Conservation (phyloP, 441 rosid species). For the Viola pubescens region DNA sequence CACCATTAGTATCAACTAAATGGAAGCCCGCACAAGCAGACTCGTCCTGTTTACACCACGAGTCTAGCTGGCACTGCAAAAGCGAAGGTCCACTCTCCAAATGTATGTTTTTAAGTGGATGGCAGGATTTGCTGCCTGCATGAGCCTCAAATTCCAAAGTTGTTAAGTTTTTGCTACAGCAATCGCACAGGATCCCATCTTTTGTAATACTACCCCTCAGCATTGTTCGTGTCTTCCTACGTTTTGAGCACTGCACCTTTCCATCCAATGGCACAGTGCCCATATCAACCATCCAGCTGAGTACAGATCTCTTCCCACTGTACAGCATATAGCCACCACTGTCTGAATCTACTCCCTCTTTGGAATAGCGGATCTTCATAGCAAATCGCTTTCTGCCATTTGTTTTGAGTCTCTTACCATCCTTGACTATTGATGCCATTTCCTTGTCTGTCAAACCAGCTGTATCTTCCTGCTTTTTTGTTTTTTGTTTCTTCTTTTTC, state of each 20-base stretch:
- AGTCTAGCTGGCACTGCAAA: constrained; percentile 60
- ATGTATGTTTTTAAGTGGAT: constrained; percentile 50
- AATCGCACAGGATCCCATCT: constrained; percentile 74
- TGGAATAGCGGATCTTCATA: constrained; percentile 58
- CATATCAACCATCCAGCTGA: constrained; percentile 79
- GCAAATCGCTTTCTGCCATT: constrained; percentile 53
- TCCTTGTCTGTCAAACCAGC: constrained; percentile 20
- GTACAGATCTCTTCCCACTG: constrained; percentile 70
- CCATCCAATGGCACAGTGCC: constrained; percentile 50
- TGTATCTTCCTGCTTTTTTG: constrained; percentile 21
- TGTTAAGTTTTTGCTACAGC: constrained; percentile 53
- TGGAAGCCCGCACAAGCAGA: constrained; percentile 46
- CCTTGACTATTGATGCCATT: constrained; percentile 27
- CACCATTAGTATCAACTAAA: constrained; percentile 52
- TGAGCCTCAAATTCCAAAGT: constrained; percentile 57
- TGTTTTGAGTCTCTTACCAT: constrained; percentile 37
- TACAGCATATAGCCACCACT: constrained; percentile 51
- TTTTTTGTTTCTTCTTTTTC: constrained; percentile 27
- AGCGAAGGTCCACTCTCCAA: constrained; percentile 63
- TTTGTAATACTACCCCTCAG: constrained; percentile 42
- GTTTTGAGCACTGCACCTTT: constrained; percentile 50
- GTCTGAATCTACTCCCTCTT: constrained; percentile 37
- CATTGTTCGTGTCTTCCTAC: constrained; percentile 26
- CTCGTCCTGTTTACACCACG: constrained; percentile 67
- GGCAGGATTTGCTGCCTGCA: constrained; percentile 44